Evolutionary conservation across 768 basidiomycete genomes (phyloP).

Genomic region (Suillus hirtellus): DNA sequence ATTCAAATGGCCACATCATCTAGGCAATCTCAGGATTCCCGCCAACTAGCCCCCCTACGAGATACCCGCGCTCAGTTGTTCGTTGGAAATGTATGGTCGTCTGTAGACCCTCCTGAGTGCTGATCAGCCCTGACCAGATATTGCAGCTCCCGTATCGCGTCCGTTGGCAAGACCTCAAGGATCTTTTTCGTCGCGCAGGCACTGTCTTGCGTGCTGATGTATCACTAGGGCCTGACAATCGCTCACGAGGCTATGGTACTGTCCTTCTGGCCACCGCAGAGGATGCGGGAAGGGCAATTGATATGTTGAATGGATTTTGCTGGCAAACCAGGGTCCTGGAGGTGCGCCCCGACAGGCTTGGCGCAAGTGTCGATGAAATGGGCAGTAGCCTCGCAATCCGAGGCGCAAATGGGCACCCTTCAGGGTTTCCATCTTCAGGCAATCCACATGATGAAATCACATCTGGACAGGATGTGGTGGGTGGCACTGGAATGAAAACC

Average conservation of each 20-base stretch:
- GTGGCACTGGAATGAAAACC: conserved; percentile 46
- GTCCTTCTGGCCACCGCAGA: conserved; percentile 93
- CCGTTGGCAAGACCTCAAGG: conserved; percentile 99
- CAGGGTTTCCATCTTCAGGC: neutral
- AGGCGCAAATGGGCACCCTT: neutral
- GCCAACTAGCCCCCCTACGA: conserved; percentile 46
- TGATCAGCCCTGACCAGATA: neutral
- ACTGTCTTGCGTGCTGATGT: conserved; percentile 82
- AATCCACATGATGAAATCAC: neutral
- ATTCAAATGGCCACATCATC: conserved; percentile 89
- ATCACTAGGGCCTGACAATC: conserved; percentile 82
- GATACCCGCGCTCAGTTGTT: conserved; percentile 96
- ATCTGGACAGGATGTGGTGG: conserved; percentile 22
- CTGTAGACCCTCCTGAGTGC: conserved; percentile 10
- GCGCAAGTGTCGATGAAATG: conserved; percentile 26
- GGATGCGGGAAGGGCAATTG: conserved; percentile 92
- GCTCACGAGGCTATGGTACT: conserved; percentile 92
- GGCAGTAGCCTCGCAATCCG: neutral
- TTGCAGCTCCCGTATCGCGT: conserved; percentile 90
- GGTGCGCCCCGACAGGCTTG: conserved; percentile 83
- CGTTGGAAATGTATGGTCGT: conserved; percentile 82
- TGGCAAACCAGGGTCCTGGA: conserved; percentile 95
- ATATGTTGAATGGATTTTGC: conserved; percentile 95
- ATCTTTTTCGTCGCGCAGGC: conserved; percentile 93
- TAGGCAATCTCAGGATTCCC: conserved; percentile 49